These are phyloP conservation scores for Globisporangium spiculum DNA, from an alignment of 352 stramenopile species.

Conservation along the genomic window DNA sequence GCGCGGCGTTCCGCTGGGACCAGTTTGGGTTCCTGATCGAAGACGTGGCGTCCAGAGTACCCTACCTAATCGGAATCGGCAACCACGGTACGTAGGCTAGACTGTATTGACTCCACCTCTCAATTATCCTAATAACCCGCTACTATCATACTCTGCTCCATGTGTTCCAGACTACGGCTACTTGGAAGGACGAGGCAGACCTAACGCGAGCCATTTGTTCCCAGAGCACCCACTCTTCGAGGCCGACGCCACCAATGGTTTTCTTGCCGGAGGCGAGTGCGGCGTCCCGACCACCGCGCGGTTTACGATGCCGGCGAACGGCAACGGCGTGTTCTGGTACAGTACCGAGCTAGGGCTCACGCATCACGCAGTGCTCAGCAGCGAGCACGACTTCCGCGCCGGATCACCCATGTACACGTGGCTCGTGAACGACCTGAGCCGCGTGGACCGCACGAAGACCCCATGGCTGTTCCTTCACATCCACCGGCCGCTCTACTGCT, in stretches of 20 bases:
- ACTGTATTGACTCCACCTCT: not conserved
- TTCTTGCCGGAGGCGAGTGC: constrained; percentile 82
- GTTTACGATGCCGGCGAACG: constrained; percentile 72
- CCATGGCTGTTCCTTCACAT: constrained; percentile 65
- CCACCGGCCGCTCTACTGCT: constrained; percentile 62
- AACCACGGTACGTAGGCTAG: constrained; percentile 31
- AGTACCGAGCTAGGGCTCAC: constrained; percentile 49
- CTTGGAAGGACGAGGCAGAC: constrained; percentile 21
- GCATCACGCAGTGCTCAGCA: constrained; percentile 52
- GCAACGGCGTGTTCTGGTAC: constrained; percentile 63
- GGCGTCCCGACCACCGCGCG: constrained; percentile 68
- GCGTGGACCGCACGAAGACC: constrained; percentile 44
- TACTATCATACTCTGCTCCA: not conserved
- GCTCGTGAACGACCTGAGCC: constrained; percentile 48
- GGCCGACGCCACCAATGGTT: constrained; percentile 26
- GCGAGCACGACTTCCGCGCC: constrained; percentile 49
- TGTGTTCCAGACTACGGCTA: constrained; percentile 38
- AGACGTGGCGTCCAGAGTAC: constrained; percentile 60
- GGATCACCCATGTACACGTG: constrained; percentile 46
- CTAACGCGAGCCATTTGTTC: constrained; percentile 25
- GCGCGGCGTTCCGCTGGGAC: constrained; percentile 80
- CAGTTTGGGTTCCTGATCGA: constrained; percentile 82
- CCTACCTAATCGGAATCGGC: constrained; percentile 72
- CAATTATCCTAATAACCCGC: not conserved
- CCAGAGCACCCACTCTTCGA: constrained; percentile 35